These are phyloP conservation scores for Albugo laibachii DNA, from an alignment of 352 stramenopile species.

Conservation along the genomic window DNA sequence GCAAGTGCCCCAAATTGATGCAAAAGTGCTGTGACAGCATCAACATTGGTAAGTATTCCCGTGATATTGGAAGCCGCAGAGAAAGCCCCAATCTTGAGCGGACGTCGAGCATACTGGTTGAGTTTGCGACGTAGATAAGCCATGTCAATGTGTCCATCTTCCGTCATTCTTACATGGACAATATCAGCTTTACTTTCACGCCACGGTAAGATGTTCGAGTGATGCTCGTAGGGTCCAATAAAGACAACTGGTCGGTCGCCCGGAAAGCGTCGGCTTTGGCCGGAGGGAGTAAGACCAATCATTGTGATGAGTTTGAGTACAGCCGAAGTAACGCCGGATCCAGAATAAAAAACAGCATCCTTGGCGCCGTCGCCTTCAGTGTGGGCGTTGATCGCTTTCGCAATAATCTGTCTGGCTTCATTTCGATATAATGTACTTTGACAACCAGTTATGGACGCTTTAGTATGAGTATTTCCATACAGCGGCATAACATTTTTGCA, in stretches of 20 bases:
- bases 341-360: constrained; percentile 92
- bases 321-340: constrained; percentile 71
- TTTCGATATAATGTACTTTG: constrained; percentile 88
- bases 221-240: constrained; percentile 89
- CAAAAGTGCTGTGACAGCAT: constrained; percentile 74
- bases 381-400: constrained; percentile 78
- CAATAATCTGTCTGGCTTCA: constrained; percentile 88
- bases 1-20: constrained; percentile 83
- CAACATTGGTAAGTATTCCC: constrained; percentile 80
- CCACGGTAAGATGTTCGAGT: constrained; percentile 96
- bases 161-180: constrained; percentile 39
- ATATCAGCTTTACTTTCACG: constrained; percentile 79
- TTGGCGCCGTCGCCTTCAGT: constrained; percentile 73
- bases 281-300: constrained; percentile 17
- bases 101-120: constrained; percentile 22
- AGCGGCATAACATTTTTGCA: constrained; percentile 73
- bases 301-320: constrained; percentile 61
- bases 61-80: constrained; percentile 91
- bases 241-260: constrained; percentile 66
- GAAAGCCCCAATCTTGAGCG: constrained; percentile 79
- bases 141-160: constrained; percentile 30
- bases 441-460: constrained; percentile 47
- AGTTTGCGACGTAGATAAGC: constrained; percentile 28
- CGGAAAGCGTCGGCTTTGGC: not conserved
- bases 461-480: constrained; percentile 97